Percentiles rank a stretch among this genome's conserved stretches.
These are phyloP conservation scores for Botrytis medusae DNA, from an alignment of 2,329 filamentous ascomycete species.

Conservation along the genomic window DNA sequence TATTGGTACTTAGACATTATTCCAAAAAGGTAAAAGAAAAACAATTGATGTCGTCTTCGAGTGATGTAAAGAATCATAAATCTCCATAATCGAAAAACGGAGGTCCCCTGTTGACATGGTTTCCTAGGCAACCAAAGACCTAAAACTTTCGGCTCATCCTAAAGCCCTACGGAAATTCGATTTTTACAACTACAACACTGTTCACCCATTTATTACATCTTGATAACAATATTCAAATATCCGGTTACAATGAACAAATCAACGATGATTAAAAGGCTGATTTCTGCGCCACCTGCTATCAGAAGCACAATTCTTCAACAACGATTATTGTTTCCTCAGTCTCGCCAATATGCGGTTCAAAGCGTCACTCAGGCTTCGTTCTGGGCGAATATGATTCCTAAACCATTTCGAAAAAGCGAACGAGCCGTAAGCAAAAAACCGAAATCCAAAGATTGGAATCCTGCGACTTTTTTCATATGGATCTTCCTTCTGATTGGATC, in stretches of 20 bases:
- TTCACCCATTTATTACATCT: neutral
- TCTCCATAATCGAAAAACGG: conserved; percentile 18
- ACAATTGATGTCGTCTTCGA: conserved; percentile 20
- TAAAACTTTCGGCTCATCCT: conserved; percentile 10
- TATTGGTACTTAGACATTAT: conserved; percentile 41
- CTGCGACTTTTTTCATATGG: conserved; percentile 77
- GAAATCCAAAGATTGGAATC: conserved; percentile 70
- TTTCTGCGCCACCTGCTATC: conserved; percentile 32
- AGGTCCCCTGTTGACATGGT: conserved; percentile 21
- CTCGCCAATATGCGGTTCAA: conserved; percentile 40
- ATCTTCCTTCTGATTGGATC: conserved; percentile 88
- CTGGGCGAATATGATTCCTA: conserved; percentile 70
- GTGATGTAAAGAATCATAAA: conserved; percentile 19
- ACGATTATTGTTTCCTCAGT: conserved; percentile 20
- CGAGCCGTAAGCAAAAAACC: conserved; percentile 42
- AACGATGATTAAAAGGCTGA: conserved; percentile 29
- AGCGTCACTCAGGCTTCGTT: conserved; percentile 45
- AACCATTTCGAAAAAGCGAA: conserved; percentile 55
- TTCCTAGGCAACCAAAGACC: conserved; percentile 16
- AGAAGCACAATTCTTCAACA: conserved; percentile 29
- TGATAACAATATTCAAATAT: neutral
- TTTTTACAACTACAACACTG: neutral
- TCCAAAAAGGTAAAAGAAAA: conserved; percentile 22
- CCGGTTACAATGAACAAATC: conserved; percentile 31
- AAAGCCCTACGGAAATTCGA: conserved; percentile 2